Evolutionary conservation across 169 alveolate species (phyloP).

Genomic region (Babesia gibsoni): DNA sequence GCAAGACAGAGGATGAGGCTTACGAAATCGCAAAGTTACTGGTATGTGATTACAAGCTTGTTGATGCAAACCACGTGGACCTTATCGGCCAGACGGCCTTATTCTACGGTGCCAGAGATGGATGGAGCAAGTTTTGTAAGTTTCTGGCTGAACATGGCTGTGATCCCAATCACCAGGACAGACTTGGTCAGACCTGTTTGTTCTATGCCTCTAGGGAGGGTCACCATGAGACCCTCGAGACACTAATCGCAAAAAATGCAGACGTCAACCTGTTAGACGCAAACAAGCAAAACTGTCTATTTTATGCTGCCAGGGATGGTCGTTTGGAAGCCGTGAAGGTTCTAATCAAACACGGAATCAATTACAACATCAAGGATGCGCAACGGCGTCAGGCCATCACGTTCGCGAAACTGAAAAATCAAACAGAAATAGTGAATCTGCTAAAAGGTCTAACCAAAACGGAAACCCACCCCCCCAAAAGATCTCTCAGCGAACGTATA

Average conservation of each 20-base stretch:
- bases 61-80: slow-evolving; percentile 80
- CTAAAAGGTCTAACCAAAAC: slow-evolving; percentile 59
- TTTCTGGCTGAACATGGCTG: slow-evolving; percentile 84
- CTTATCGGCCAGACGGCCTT: slow-evolving; percentile 87
- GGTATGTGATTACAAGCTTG: slow-evolving; percentile 73
- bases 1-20: slow-evolving; percentile 82
- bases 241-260: slow-evolving; percentile 79
- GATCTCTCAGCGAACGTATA: slow-evolving; percentile 13
- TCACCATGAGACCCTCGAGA: slow-evolving; percentile 77
- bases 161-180: slow-evolving; percentile 86
- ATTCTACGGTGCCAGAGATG: slow-evolving; percentile 92
- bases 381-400: slow-evolving; percentile 86
- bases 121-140: slow-evolving; percentile 79
- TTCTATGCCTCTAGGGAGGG: slow-evolving; percentile 92
- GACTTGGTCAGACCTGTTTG: slow-evolving; percentile 86
- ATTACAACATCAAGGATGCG: slow-evolving; percentile 81
- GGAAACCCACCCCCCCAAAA: neutral
- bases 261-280: slow-evolving; percentile 84
- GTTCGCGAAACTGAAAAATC: slow-evolving; percentile 87
- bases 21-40: slow-evolving; percentile 77
- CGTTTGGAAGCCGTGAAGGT: slow-evolving; percentile 84
- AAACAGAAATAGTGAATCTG: slow-evolving; percentile 79
- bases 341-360: slow-evolving; percentile 84
- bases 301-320: slow-evolving; percentile 90
- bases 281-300: slow-evolving; percentile 86